Evolutionary conservation across 805 yeast genomes (phyloP).

Genomic region (Babjeviella inositovora): DNA sequence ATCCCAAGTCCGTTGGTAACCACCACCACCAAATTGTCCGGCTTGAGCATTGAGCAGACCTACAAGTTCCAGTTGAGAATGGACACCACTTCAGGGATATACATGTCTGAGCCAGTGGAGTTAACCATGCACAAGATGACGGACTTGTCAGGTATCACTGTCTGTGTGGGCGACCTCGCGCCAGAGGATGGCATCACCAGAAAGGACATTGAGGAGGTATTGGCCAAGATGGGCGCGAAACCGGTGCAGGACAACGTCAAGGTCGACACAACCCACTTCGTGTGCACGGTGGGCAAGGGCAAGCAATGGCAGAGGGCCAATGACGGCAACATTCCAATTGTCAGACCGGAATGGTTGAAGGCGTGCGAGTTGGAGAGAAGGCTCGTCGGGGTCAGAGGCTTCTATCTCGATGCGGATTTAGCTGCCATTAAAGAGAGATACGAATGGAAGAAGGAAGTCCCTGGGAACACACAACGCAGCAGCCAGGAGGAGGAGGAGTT

Average conservation of each 20-base stretch:
- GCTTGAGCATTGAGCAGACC: constrained; percentile 73
- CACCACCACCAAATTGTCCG: constrained; percentile 76
- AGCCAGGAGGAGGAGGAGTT: too few relatives aligned
- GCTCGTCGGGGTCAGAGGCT: constrained; percentile 85
- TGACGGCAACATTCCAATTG: constrained; percentile 80
- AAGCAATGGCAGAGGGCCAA: constrained; percentile 64
- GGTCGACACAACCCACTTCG: constrained; percentile 89
- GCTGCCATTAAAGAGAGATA: constrained; percentile 24
- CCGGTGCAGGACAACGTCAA: constrained; percentile 59
- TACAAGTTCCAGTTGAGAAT: constrained; percentile 69
- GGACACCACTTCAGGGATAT: constrained; percentile 84
- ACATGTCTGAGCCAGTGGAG: constrained; percentile 45
- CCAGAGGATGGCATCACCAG: constrained; percentile 26
- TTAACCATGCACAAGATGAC: constrained; percentile 92
- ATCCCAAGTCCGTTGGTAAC: constrained; percentile 74
- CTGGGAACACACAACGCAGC: too few relatives aligned
- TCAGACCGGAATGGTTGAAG: constrained; percentile 92
- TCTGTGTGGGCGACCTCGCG: constrained; percentile 74
- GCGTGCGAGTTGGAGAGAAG: constrained; percentile 85
- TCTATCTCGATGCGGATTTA: constrained; percentile 44
- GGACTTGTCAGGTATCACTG: constrained; percentile 82
- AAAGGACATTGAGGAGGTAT: constrained; percentile 43
- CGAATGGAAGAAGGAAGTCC: constrained; percentile 18
- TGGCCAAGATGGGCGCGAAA: constrained; percentile 66
- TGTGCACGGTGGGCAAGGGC: constrained; percentile 60